A percentile compares a stretch with the other conserved stretches of the same genome.
These are phyloP conservation scores for Phytopythium chamaehyphon DNA, from an alignment of 352 stramenopile species.

Conservation along the genomic window DNA sequence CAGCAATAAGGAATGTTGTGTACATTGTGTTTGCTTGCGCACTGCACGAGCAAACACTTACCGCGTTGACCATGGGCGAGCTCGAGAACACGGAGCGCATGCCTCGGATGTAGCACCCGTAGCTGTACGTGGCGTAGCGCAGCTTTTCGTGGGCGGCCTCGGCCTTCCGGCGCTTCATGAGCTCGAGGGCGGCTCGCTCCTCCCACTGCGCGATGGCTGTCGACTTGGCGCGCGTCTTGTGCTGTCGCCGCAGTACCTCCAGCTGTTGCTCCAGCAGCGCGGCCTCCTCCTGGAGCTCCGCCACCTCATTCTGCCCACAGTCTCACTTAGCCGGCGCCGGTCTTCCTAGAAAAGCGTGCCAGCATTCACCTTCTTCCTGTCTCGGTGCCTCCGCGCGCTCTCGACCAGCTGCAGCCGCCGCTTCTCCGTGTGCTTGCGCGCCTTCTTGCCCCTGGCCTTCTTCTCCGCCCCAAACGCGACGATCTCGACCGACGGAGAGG, in stretches of 20 bases:
- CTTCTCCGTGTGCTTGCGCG: background rate
- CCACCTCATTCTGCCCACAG: conserved; percentile 13
- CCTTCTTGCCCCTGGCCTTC: background rate
- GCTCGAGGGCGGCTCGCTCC: conserved; percentile 18
- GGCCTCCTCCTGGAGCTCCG: conserved; percentile 17
- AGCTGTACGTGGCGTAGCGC: conserved; percentile 12
- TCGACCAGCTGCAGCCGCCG: conserved; percentile 14
- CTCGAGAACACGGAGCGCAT: conserved; percentile 19
- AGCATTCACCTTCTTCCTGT: conserved; percentile 23
- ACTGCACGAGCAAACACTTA: background rate
- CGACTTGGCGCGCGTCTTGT: background rate
- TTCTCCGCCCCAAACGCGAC: background rate
- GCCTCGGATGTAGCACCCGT: conserved; percentile 12
- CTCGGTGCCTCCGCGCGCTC: conserved; percentile 19
- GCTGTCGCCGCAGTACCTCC: conserved; percentile 13
- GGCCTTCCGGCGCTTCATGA: conserved; percentile 13
- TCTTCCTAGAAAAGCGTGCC: background rate
- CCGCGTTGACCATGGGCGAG: conserved; percentile 13
- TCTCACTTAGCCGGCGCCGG: background rate
- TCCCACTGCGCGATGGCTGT: conserved; percentile 19
- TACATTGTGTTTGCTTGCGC: no score
- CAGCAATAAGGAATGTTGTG: no score
- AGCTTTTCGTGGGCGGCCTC: conserved; percentile 21
- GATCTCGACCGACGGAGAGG: background rate
- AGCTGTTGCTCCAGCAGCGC: conserved; percentile 17